Evolutionary conservation across 2,329 filamentous ascomycete species (phyloP), one percentile per base, ranked within the genome.

Genomic region (Cladosporium colombiae): DNA sequence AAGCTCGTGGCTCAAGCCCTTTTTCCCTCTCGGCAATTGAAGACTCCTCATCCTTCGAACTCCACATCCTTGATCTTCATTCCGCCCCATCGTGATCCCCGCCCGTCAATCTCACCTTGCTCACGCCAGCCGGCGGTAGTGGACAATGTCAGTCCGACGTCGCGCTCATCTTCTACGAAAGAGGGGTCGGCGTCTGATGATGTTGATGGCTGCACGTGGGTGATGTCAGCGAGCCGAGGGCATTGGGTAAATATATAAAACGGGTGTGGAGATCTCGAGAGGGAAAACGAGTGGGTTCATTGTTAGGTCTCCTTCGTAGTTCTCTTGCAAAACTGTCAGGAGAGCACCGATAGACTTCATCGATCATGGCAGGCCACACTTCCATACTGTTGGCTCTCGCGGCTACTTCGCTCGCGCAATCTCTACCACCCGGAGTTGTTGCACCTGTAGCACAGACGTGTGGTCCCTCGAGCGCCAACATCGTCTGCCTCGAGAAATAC

Each of bases 401-500:
- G 11, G 35, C 61, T n/a, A 25, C 49, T 21, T n/a, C 35, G 2
- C 35, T 40, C 14, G 61, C 61, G 6, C 63, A 59, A 33, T 65
- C 46, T 18, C 7, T 44, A 21, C 55, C 57, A 53, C 64, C 58
- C 5, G 67, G 67, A n/a, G 67, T 68, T 2, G 57, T 62, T 5
- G 27, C 56, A 7, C 67, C 67, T 8, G 57, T 69, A 6, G 67
- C 68, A 14, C 25, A 62, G 33, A 64, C 68, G 23, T 75, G 73
- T 55, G 67, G 67, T 4, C 67, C 67, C 5, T 53, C 44, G 16
- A 66, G 29, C 37, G 65, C 67, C 13, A 70, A 72, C 37, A 71
- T 79, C 23, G 74, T 78, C 50, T 80, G 78, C 66, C 69, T 81
- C 53, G 76, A 80, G 49, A 74, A 73, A 66, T 80, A 80, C 72